Evolutionary conservation across 164 flowering plant genomes (phyloP), one percentile per base, ranked within the genome.

Genomic region (Stephania yunnanensis): DNA sequence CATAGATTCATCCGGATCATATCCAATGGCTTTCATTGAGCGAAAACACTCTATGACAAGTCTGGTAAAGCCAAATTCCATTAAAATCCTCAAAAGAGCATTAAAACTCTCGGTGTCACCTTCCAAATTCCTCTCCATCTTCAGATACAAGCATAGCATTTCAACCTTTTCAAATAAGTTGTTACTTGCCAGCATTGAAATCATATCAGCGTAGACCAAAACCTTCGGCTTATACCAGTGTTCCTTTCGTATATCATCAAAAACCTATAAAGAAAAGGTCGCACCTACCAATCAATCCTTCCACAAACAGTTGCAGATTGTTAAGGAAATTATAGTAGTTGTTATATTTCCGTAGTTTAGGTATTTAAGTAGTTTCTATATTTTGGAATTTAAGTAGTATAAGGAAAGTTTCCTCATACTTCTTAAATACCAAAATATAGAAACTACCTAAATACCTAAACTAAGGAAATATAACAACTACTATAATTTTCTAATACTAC

Each of bases 181-280:
- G 74, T 89, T 88, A 76, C 70, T 76, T 30, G 85, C 91, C 78
- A 92, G 76, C 70, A 82, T 84, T 7, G 79, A 44, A 67, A 91
- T 81, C 84, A 91, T 83, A 53, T 88, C 90, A 55, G 88, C 87
- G 80, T 89, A 89, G 46, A 88, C 64, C 44, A 77, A 76, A 11
- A 87, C 78, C 75, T 81, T 87, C 68, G 97, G 95, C 84, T 85
- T 91, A 74, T 91, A 91, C 95, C 95, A 92, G 46, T 84, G 63
- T 82, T 92, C 95, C 78, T 83, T 84, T 66, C 84, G 86, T 50
- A 92, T 74, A 53, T 86, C 88, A 74, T 89, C 87, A 74, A 91
- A 91, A 71, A 89, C 95, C 95, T 92, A 72, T 30, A 75, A 13
- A 5, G 61, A 45, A 80, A 73, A 20, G 44, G 10, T 7, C 11